phyloP scores from a whole-genome alignment of 2,329 filamentous ascomycete genomes.

The Biscogniauxia marginata region DNA sequence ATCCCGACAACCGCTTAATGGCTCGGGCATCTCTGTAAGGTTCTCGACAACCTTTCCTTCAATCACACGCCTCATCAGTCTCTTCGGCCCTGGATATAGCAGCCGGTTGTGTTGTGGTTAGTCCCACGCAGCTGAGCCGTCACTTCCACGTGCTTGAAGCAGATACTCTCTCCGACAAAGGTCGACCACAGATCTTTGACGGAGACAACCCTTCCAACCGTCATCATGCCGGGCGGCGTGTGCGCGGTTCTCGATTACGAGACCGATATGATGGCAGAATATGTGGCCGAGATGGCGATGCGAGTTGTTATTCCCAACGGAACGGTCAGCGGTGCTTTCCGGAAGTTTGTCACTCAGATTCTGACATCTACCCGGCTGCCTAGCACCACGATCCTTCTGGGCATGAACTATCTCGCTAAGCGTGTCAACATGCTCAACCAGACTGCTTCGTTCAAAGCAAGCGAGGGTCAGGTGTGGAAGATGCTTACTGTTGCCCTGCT shows the following conservation, averaged over 20 bases:
- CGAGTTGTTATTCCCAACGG: constrained; percentile 54
- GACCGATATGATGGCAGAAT: constrained; percentile 94
- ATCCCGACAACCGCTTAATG: constrained; percentile 31
- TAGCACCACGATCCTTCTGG: constrained; percentile 85
- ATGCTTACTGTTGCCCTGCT: constrained; percentile 83
- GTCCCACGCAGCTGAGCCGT: constrained; percentile 26
- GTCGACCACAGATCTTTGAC: constrained; percentile 28
- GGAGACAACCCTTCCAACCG: constrained; percentile 26
- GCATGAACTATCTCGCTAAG: constrained; percentile 84
- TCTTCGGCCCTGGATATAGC: constrained; percentile 38
- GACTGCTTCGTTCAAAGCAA: constrained; percentile 53
- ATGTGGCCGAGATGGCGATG: constrained; percentile 84
- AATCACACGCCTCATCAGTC: constrained; percentile 24
- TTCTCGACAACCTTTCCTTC: constrained; percentile 25
- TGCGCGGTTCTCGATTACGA: constrained; percentile 95
- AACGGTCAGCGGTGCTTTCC: constrained; percentile 67
- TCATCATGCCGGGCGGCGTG: constrained; percentile 74
- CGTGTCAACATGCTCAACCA: constrained; percentile 73
- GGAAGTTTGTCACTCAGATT: constrained; percentile 90
- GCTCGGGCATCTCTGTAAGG: constrained; percentile 38
- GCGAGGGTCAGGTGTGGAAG: constrained; percentile 76
- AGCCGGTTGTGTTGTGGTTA: constrained; percentile 28
- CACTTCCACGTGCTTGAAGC: constrained; percentile 40
- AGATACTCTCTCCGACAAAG: constrained; percentile 36
- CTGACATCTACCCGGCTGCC: constrained; percentile 86